Base-by-base conservation (phyloP, 371 early-diverging fungal species). In the Nematocida ironsii region DNA sequence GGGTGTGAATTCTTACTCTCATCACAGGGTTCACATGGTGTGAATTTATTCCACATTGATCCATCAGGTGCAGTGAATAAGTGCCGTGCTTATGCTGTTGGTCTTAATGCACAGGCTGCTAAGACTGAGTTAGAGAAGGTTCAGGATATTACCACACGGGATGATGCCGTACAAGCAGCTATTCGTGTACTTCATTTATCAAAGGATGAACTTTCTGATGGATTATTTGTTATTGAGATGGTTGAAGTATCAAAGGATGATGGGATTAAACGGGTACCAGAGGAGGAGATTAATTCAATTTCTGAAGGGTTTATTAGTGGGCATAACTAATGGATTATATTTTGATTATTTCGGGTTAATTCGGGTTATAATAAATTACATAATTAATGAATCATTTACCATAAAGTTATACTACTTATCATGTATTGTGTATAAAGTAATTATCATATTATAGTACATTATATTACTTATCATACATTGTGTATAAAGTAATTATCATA, bases 61-160 rank as follows among this genome's bases (percentile, higher is more conserved):
- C 78, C 75, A 4, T 73, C 86, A 33, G 83, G 84, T 27, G 57
- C 72, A 11, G 81, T 83, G 11, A 25, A 70, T 23, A 72, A 44
- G 56, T 86, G 82, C 62, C 73, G 78, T 54, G 82, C 84, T 5
- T 60, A 70, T 55, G 87, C 84, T 2, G 64, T 85, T 23, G 88
- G 88, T 27, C 82, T 72, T 56, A 85, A 86, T 58, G 33, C 84
- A n/a, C 56, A 74, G 50, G 83, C 85, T 61, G 86, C 85, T 20
- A 84, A 84, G 66, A 88, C 88, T 6, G 87, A 87, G 74, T 67
- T 88, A 23, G 88, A 88, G 68, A 88, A 87, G 61, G 33, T 86
- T 11, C 48, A 74, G 18, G 84, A 84, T 7, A 64, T 68, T 6
- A 52, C 84, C 70, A 27, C 62, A 27, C 52, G 84, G 50, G 69